Base-by-base conservation (phyloP, 2,329 filamentous ascomycete species). In the Hortaea sp. region DNA sequence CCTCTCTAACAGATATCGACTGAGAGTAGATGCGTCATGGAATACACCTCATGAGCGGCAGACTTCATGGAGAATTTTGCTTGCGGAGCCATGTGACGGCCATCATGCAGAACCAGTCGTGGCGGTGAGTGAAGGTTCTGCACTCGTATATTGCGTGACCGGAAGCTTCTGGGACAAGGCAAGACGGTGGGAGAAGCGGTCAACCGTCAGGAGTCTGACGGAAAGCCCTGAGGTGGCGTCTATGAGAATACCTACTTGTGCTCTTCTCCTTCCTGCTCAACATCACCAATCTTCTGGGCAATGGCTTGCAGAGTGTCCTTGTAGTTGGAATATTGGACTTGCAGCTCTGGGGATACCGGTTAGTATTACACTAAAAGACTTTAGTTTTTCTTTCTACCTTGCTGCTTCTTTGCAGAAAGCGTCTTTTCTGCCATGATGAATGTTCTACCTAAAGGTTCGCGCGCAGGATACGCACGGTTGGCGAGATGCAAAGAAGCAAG, bases 221-320 rank as follows among this genome's bases (percentile, higher is more conserved):
- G 20, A 20, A 20, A 20, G 20, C 20, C 20, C 20, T 20, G 20
- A 20, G 20, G 20, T 20, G 20, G 20, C 20, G 20, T 20, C 20
- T 20, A 20, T 20, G 20, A 20, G 4, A 20, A 20, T 20, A 49
- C 68, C 65, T 71, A 97, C 92, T 95, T 97, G 75, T 98, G 92
- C 66, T 98, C 92, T 67, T 98, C 92, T 13, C 86, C 83, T 66
- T 97, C 92, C 66, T 95, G 88, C 71, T 98, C 92, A 47, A 98
- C 89, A 63, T 97, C 89, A 37, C 92, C 92, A 57, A 98, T 95
- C 67, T 95, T 97, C 62, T 88, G 84, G 29, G 92, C 92, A 60
- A 98, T 81, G 63, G 92, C 86, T 69, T 97, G 90, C 48, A 98
- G 78, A 31, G 74, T 80, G 60, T 77, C 81, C 61, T 82, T 83